These are phyloP conservation scores for Polyplosphaeria fusca DNA, from an alignment of 495 filamentous ascomycete genomes.

Conservation along the genomic window DNA sequence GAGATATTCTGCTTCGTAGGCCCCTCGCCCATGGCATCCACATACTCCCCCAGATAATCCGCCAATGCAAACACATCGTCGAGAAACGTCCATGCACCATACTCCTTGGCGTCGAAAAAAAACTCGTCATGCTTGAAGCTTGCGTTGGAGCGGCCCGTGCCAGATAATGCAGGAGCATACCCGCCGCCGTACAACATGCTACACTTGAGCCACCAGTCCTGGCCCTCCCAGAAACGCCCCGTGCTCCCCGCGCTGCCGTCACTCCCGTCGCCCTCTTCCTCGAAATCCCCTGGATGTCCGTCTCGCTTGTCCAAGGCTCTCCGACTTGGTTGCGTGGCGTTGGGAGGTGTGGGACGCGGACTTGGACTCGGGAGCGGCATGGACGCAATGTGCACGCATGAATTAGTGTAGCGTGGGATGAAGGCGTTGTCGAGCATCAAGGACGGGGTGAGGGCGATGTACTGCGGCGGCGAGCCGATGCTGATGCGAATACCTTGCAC, in stretches of 20 bases:
- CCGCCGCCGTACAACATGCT: constrained; percentile 3
- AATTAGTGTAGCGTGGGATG: constrained; percentile 6
- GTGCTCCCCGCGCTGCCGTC: not conserved
- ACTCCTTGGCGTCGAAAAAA: not conserved
- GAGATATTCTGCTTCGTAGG: not conserved
- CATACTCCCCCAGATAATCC: constrained; percentile 8
- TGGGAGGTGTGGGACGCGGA: too few relatives aligned
- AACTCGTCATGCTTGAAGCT: not conserved
- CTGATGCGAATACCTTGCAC: not conserved
- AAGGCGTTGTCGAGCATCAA: constrained; percentile 10
- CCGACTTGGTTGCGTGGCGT: too few relatives aligned
- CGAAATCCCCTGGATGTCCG: not conserved
- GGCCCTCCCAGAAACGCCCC: not conserved
- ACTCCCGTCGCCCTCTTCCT: not conserved
- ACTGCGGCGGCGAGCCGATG: constrained; percentile 5
- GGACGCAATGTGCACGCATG: not conserved
- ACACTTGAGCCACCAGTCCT: constrained; percentile 7
- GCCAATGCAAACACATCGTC: not conserved
- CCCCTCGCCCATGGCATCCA: not conserved
- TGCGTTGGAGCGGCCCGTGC: not conserved
- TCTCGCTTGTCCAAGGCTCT: too few relatives aligned
- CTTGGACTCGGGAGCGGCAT: too few relatives aligned
- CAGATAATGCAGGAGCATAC: not conserved
- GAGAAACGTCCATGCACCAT: not conserved
- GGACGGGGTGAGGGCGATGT: constrained; percentile 3